Evolutionary conservation across 2,329 filamentous ascomycete genomes (phyloP).

Genomic region (Sclerotinia sclerotiorum): DNA sequence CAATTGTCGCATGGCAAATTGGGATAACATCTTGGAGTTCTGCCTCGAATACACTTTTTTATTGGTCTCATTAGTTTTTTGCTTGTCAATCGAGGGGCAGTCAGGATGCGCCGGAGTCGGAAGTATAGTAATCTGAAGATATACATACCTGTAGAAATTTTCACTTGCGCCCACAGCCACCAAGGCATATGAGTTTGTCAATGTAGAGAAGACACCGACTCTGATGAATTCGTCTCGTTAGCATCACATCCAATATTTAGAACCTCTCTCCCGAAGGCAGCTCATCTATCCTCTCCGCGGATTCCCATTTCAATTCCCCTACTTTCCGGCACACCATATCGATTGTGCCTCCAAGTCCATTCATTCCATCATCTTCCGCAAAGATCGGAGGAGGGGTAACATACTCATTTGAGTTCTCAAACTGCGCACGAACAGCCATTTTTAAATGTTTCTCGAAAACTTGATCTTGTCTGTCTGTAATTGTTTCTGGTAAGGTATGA

Average conservation of each 20-base stretch:
- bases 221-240: conserved; percentile 47
- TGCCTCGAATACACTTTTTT: conserved; percentile 82
- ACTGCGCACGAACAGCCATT: conserved; percentile 72
- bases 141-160: conserved; percentile 86
- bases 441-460: conserved; percentile 32
- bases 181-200: conserved; percentile 96
- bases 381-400: conserved; percentile 40
- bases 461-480: not conserved
- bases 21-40: conserved; percentile 97
- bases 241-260: not conserved
- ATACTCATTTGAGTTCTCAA: conserved; percentile 90
- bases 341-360: conserved; percentile 10
- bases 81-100: not conserved
- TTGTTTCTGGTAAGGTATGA: not conserved
- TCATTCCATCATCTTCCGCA: not conserved
- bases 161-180: conserved; percentile 93
- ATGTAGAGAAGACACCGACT: conserved; percentile 92
- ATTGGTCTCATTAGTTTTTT: conserved; percentile 18
- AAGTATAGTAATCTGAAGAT: not conserved
- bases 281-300: not conserved
- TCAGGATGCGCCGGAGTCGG: not conserved
- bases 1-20: conserved; percentile 94
- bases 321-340: not conserved
- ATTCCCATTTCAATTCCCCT: not conserved
- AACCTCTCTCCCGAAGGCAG: not conserved